Conservation (phyloP, 2,329 filamentous ascomycete species). For the Tolypocladium nubicola region DNA sequence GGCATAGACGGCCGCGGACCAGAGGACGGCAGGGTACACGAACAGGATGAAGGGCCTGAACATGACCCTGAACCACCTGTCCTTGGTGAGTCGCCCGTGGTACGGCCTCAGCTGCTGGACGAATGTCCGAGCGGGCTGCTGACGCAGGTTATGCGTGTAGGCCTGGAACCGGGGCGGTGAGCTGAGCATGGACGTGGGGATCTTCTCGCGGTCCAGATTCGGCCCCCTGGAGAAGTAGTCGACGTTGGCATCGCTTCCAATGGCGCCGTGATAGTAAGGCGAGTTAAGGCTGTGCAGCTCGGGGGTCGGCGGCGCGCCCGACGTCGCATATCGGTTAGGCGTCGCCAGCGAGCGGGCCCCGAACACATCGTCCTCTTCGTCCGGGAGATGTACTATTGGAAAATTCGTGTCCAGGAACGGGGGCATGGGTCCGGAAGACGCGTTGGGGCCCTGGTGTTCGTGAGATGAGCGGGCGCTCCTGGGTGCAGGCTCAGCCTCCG, state of each 20-base stretch:
- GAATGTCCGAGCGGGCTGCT: slow-evolving; percentile 60
- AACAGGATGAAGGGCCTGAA: slow-evolving; percentile 76
- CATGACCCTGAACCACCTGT: slow-evolving; percentile 71
- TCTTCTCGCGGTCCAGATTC: slow-evolving; percentile 31
- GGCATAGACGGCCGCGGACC: slow-evolving; percentile 76
- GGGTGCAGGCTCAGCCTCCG: neutral
- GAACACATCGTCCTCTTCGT: neutral
- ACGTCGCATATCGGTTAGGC: neutral
- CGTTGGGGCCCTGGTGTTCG: neutral
- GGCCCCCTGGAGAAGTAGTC: slow-evolving; percentile 15
- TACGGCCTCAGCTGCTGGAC: slow-evolving; percentile 63
- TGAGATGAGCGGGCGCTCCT: neutral
- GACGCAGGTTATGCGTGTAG: slow-evolving; percentile 63
- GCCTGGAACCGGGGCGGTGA: slow-evolving; percentile 24
- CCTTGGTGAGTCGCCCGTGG: slow-evolving; percentile 66
- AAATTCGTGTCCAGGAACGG: slow-evolving; percentile 2
- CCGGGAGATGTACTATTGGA: slow-evolving; percentile 1
- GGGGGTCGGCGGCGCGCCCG: neutral
- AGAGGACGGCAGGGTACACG: slow-evolving; percentile 79
- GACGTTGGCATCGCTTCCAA: slow-evolving; percentile 11
- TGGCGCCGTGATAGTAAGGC: slow-evolving; percentile 1
- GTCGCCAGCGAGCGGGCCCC: neutral
- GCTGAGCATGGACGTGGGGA: slow-evolving; percentile 24
- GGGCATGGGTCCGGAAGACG: neutral
- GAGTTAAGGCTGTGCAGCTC: neutral